A percentile compares a stretch with the other conserved stretches of the same genome.
These are phyloP conservation scores for Boletus smithii DNA, from an alignment of 1,284 basidiomycete species.

Conservation along the genomic window DNA sequence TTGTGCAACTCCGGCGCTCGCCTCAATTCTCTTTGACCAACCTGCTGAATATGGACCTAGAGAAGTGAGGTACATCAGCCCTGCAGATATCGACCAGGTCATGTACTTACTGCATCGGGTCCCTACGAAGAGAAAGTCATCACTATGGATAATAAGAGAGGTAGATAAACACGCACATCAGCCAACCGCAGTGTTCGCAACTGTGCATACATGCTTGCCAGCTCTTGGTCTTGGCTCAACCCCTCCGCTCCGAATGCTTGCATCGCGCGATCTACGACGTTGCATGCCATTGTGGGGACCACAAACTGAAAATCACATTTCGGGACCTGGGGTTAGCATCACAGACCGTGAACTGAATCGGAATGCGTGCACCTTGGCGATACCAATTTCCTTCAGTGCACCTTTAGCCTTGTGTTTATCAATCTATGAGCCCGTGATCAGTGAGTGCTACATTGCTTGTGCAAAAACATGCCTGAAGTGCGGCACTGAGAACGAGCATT, in stretches of 20 bases:
- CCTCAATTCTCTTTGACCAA: constrained; percentile 82
- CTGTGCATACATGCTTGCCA: constrained; percentile 77
- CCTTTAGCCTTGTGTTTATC: constrained; percentile 90
- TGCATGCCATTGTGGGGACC: constrained; percentile 85
- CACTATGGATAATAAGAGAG: constrained; percentile 8
- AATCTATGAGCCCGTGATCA: constrained; percentile 51
- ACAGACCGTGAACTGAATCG: neutral
- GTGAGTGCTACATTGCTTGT: neutral
- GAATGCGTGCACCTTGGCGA: constrained; percentile 72
- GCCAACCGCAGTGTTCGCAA: constrained; percentile 87
- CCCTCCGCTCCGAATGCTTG: constrained; percentile 96
- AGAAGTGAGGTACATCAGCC: constrained; percentile 6
- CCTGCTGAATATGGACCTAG: constrained; percentile 91
- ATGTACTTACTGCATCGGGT: constrained; percentile 65
- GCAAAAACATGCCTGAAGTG: constrained; percentile 60
- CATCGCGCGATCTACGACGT: constrained; percentile 90
- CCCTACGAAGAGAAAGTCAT: constrained; percentile 48
- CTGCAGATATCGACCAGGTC: neutral
- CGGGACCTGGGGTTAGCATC: neutral
- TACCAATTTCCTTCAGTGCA: constrained; percentile 94
- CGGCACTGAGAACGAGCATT: constrained; percentile 88
- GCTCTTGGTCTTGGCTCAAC: constrained; percentile 83
- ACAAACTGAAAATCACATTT: constrained; percentile 60
- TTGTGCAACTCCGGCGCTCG: constrained; percentile 57
- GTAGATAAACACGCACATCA: constrained; percentile 57